Conservation (phyloP, 164 flowering plant genomes). For the Berberis vulgaris region DNA sequence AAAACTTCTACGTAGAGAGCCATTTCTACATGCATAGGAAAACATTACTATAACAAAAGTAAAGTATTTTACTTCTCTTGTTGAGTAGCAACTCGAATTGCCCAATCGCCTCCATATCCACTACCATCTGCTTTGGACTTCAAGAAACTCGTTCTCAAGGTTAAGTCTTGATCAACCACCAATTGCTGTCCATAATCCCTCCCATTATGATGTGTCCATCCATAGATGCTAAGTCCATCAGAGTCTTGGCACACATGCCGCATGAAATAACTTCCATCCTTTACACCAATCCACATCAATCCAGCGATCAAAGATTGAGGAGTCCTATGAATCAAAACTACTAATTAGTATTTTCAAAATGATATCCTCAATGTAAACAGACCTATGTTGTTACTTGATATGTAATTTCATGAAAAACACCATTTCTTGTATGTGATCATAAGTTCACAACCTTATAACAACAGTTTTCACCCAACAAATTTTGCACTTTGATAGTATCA, state of each 20-base stretch:
- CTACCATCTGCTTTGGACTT: conserved; percentile 57
- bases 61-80: conserved; percentile 30
- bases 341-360: neutral
- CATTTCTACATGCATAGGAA: neutral
- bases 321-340: conserved; percentile 46
- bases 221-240: conserved; percentile 77
- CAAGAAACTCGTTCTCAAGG: conserved; percentile 61
- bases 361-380: neutral
- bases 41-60: neutral
- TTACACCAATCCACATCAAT: conserved; percentile 70
- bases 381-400: neutral
- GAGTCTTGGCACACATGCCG: conserved; percentile 86
- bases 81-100: conserved; percentile 56
- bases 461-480: neutral
- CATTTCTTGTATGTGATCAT: no score
- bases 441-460: no score
- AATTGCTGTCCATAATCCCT: conserved; percentile 89
- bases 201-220: conserved; percentile 93
- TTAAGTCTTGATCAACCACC: conserved; percentile 56
- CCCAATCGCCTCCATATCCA: conserved; percentile 99
- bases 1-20: neutral
- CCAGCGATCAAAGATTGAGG: conserved; percentile 60
- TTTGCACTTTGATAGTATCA: neutral
- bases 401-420: no score
- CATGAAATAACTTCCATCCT: conserved; percentile 69